Conservation (phyloP, 768 basidiomycete species). For the Strobilomyces echinocephalus region DNA sequence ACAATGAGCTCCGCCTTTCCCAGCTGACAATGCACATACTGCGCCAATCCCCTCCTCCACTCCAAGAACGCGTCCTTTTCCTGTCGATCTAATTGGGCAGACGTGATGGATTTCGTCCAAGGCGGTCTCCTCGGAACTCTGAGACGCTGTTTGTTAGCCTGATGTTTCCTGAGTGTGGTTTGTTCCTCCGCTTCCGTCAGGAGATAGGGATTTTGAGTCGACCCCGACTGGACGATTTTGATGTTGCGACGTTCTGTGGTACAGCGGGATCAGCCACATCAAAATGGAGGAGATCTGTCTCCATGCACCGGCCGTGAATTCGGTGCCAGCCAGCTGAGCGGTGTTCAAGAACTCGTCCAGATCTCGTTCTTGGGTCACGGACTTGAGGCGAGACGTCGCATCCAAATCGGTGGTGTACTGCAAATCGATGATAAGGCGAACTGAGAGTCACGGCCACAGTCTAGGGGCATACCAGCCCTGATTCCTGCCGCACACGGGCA, state of each 20-base stretch:
- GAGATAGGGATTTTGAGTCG: constrained; percentile 78
- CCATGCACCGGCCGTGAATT: constrained; percentile 87
- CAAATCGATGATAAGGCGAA: constrained; percentile 23
- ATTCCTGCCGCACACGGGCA: constrained; percentile 32
- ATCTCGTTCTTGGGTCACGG: constrained; percentile 93
- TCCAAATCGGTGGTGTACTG: constrained; percentile 75
- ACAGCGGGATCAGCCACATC: constrained; percentile 2
- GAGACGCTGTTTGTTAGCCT: constrained; percentile 66
- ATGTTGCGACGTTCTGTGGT: constrained; percentile 69
- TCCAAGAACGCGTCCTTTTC: constrained; percentile 89
- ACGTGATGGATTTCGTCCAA: constrained; percentile 81
- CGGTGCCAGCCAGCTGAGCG: constrained; percentile 89
- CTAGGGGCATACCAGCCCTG: constrained; percentile 55
- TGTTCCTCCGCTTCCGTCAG: constrained; percentile 79
- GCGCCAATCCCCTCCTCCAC: constrained; percentile 88
- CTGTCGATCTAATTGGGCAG: constrained; percentile 75
- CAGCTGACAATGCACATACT: constrained; percentile 49
- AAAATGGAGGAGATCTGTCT: neutral
- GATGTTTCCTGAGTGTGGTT: constrained; percentile 67
- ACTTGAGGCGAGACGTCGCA: constrained; percentile 64
- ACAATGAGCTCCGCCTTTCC: neutral
- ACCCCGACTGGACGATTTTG: constrained; percentile 61
- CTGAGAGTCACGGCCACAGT: neutral
- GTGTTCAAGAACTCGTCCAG: constrained; percentile 94
- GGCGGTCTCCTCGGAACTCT: constrained; percentile 85